These are phyloP conservation scores for Hydnum rufescens DNA, from an alignment of 768 basidiomycete genomes.

Conservation along the genomic window DNA sequence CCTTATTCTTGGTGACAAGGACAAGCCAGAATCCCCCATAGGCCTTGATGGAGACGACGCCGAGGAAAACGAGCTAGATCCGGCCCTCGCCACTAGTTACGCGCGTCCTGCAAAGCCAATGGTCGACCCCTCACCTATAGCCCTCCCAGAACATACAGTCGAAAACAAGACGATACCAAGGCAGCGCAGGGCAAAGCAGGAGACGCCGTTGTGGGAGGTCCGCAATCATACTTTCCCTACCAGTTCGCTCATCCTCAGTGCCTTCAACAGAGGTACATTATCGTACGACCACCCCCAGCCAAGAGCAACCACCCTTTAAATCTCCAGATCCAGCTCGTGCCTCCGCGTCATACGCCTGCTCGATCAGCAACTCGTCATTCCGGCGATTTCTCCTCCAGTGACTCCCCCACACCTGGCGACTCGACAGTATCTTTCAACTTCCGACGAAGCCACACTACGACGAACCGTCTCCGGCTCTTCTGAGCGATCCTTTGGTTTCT, in stretches of 20 bases:
- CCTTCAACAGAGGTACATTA: constrained; percentile 24
- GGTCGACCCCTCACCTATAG: too few relatives aligned
- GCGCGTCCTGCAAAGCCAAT: too few relatives aligned
- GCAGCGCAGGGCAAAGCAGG: not conserved
- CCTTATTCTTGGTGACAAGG: too few relatives aligned
- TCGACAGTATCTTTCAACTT: too few relatives aligned
- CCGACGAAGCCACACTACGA: too few relatives aligned
- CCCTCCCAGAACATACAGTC: too few relatives aligned
- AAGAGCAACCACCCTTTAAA: constrained; percentile 75
- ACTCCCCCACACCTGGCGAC: constrained; percentile 12
- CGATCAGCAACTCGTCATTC: constrained; percentile 22
- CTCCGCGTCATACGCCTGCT: constrained; percentile 28
- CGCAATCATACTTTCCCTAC: not conserved
- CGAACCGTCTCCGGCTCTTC: too few relatives aligned
- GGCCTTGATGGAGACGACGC: too few relatives aligned
- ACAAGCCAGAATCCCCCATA: too few relatives aligned
- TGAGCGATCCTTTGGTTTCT: constrained; percentile 8
- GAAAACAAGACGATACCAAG: too few relatives aligned
- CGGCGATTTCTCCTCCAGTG: constrained; percentile 21
- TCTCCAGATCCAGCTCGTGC: constrained; percentile 80
- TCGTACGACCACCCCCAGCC: constrained; percentile 77
- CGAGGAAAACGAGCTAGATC: too few relatives aligned
- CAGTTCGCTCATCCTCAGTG: not conserved
- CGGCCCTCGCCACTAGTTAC: too few relatives aligned
- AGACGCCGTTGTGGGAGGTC: not conserved